These are phyloP conservation scores for Curvularia sp. DNA, from an alignment of 2,329 filamentous ascomycete species.

Conservation along the genomic window DNA sequence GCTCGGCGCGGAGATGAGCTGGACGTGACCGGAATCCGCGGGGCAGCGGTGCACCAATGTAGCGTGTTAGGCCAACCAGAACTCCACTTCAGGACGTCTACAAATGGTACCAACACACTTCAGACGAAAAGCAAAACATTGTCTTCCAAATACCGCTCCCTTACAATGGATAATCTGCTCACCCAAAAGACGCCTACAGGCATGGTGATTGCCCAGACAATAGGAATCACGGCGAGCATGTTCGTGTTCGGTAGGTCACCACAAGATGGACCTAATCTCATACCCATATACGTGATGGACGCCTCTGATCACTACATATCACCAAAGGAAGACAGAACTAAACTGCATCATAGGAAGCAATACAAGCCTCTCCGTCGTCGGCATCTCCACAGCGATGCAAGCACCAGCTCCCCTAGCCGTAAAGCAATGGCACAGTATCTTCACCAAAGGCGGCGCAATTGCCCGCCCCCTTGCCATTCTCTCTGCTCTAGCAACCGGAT, in stretches of 20 bases:
- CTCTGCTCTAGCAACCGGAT: constrained; percentile 54
- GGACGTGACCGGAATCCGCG: constrained; percentile 11
- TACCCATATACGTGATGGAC: no score
- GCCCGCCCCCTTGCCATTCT: constrained; percentile 53
- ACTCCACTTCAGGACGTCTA: not conserved
- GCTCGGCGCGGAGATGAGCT: not conserved
- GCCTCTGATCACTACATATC: not conserved
- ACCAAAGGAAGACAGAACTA: not conserved
- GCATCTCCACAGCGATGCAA: constrained; percentile 62
- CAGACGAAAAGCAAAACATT: not conserved
- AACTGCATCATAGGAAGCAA: constrained; percentile 7
- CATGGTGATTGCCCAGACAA: constrained; percentile 58
- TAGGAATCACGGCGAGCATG: constrained; percentile 60
- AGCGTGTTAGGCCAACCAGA: constrained; percentile 4
- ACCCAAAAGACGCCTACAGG: constrained; percentile 35
- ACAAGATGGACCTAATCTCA: not conserved
- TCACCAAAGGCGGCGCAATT: constrained; percentile 49
- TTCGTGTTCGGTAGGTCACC: constrained; percentile 51
- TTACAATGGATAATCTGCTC: constrained; percentile 32
- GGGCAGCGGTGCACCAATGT: constrained; percentile 9
- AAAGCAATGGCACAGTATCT: constrained; percentile 61
- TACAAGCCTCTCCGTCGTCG: constrained; percentile 49
- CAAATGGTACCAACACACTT: not conserved
- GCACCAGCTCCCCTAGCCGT: constrained; percentile 63
- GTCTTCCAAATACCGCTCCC: not conserved